A percentile compares a stretch with the other conserved stretches of the same genome.
These are phyloP conservation scores for Aspergillus tubingensis DNA, from an alignment of 2,329 filamentous ascomycete species.

Conservation along the genomic window DNA sequence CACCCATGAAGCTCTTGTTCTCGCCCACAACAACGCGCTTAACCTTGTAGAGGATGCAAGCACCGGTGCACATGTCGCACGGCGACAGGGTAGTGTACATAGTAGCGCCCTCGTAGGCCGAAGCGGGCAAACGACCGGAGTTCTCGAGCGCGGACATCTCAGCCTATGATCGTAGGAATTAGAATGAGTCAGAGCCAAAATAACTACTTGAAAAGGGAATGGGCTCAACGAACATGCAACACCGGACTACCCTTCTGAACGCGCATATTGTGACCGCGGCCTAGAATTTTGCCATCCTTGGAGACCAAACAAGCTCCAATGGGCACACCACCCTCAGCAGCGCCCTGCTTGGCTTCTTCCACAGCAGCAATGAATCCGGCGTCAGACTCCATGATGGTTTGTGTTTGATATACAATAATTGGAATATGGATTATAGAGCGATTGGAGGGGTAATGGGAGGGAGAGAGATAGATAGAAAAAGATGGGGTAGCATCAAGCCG, in stretches of 20 bases:
- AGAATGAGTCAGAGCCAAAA: no score
- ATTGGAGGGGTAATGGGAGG: conserved; percentile 11
- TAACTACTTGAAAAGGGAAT: neutral
- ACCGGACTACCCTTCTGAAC: conserved; percentile 71
- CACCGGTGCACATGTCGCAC: conserved; percentile 80
- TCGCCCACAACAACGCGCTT: conserved; percentile 74
- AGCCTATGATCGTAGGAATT: conserved; percentile 52
- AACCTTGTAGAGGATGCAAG: conserved; percentile 74
- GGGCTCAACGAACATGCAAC: conserved; percentile 61
- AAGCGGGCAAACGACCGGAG: conserved; percentile 70
- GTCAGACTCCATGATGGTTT: conserved; percentile 41
- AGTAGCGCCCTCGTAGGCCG: conserved; percentile 69
- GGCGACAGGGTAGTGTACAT: conserved; percentile 82
- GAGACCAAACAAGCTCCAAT: conserved; percentile 66
- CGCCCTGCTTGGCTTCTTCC: conserved; percentile 58
- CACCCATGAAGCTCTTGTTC: conserved; percentile 73
- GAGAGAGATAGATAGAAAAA: neutral
- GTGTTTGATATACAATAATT: neutral
- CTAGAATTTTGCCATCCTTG: conserved; percentile 68
- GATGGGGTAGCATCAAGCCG: neutral
- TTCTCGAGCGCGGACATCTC: conserved; percentile 76
- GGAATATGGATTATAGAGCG: neutral
- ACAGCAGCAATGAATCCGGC: conserved; percentile 60
- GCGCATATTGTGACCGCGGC: conserved; percentile 73
- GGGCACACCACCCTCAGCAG: conserved; percentile 60